Base-by-base conservation (phyloP, 805 yeast genomes). In the Lipomyces starkeyi region DNA sequence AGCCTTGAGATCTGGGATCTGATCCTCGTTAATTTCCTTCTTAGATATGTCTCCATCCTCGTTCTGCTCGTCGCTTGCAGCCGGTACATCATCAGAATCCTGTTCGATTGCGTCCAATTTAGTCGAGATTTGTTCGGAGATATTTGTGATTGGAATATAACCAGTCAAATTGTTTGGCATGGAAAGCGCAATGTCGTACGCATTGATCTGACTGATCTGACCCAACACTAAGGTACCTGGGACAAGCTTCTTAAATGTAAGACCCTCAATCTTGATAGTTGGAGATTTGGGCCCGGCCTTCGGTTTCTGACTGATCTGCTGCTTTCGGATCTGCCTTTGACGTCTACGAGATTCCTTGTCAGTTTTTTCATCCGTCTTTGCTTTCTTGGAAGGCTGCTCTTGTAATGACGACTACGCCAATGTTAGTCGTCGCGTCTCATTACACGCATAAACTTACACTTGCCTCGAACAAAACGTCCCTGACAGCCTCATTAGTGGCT, bases 401-500 rank as follows among this genome's bases (percentile, higher is more conserved):
- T 63, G 43, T n/a, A 60, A 6, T 6, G 68, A 49, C 2, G 67
- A 61, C 66, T 61, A n/a, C 9, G 49, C 9, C 22, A 43, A 43
- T n/a, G 43, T 29, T 17, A 60, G 32, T 52, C 11, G 29, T 7
- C 62, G 34, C 22, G 13, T 17, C 37, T 29, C 37, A 13, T 29
- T 13, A 35, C 47, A 11, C 17, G 27, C 61, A 58, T 6, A 11
- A 54, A 14, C 34, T 17, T 17, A 43, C 11, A 55, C 59, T 7
- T 49, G 67, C 73, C 63, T 74, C 94, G 70, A 91, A 91, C 61
- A 93, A 81, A 54, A 91, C 95, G 80, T 95, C 99, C 71, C 86
- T 86, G 27, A 93, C 88, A 60, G 94, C 99, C 79, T 94, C 97
- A 77, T 92, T 93, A 54, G 97, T 89, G 62, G 94, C 94, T 76